Evolutionary conservation across 345 rosid species (phyloP), one percentile per base, ranked within the genome.

Genomic region (Kandelia obovata): DNA sequence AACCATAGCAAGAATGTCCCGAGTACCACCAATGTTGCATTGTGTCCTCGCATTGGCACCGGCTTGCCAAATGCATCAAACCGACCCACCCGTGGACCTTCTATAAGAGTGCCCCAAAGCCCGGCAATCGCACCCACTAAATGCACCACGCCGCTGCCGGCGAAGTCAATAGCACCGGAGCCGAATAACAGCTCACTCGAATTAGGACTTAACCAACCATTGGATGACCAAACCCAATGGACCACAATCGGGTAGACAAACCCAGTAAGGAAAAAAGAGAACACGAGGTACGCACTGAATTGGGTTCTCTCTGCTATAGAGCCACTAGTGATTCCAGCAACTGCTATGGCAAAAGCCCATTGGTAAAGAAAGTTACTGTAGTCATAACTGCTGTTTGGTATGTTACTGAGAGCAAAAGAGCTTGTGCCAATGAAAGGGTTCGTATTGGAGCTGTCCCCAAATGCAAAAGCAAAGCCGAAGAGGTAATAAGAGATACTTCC

Each of bases 241-340:
- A 70, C 82, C 77, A 84, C 88, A 53, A 82, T 11, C 4, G 89
- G 93, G 72, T 86, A 86, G 20, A 86, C 89, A 59, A 86, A 88
- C 25, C 89, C 90, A 30, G 79, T 73, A 21, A 88, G 83, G 73
- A 84, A 88, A 77, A 86, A 83, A 1, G 90, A 88, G 76, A 84
- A 88, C 32, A 84, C 77, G 51, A 88, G 84, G 70, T 86, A 85
- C 5, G 89, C 85, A 73, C 87, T 81, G 77, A 89, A 89, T 32
- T 89, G 91, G 80, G 91, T 89, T 63, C 94, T 70, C 69, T 88
- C 91, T 28, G 91, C 94, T n/a, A 86, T 83, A 0, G 91, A 89
- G 13, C 93, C 90, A 39, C 90, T 88, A 1, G 88, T 86, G 55
- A 86, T 86, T 23, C 90, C 88, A 9, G 88, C 88, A 66, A 80